Base-by-base conservation (phyloP, 139 green algal genomes). In the Volvox reticuliferus region DNA sequence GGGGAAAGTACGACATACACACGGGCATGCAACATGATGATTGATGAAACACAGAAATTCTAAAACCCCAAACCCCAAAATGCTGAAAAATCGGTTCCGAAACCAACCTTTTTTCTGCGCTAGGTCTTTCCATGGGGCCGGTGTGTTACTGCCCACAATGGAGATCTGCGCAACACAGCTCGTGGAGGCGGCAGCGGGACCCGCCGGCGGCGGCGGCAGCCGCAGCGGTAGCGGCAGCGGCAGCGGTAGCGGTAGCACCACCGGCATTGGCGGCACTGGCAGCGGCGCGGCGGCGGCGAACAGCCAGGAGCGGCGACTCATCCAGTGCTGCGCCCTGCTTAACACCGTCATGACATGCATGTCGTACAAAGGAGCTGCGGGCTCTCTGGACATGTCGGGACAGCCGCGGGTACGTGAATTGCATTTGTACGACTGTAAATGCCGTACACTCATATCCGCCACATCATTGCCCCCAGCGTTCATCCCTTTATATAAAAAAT, bases 81-180 rank as follows among this genome's bases (percentile, higher is more conserved):
- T 55, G 44, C 44, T 55, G 44, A 14, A 9, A 5, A 55, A 14
- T 55, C 5, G 44, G 44, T 9, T 55, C 44, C 44, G 44, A 55
- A 55, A 55, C 44, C 44, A 9, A 14, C 9, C 44, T 14, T 55
- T 55, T 5, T 55, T 9, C 44, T 55, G 44, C 68, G 14, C 28
- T 93, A 97, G 95, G 95, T 97, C 95, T 9, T 97, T 97, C 90
- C 93, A 95, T 78, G 86, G 92, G 50, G 89, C 91, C 36, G 95
- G 95, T 21, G 91, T 93, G 37, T 93, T 99, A 44, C 28, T 96
- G 20, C 94, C 93, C 13, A 88, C 89, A 17, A 86, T 99, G 71
- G 93, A 97, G 22, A 90, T 97, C 36, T 96, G 92, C 78, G 95
- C 86, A 82, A 67, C 78, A 6, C 94, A 96, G 88, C 85, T 99